phyloP scores from a whole-genome alignment of 2,329 filamentous ascomycete species.

The Aspergillus quadricinctus region DNA sequence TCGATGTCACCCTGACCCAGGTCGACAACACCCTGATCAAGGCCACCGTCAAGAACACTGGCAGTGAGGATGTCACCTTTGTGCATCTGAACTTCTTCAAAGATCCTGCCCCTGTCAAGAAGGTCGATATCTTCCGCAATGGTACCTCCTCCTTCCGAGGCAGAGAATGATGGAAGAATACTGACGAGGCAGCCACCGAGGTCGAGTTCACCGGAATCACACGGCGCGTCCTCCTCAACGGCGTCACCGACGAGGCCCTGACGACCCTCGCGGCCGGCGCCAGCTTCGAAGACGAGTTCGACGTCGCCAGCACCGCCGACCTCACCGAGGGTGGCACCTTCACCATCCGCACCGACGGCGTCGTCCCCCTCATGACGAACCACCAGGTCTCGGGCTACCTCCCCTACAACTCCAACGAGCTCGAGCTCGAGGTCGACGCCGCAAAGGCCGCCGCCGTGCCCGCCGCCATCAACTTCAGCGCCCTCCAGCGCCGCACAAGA shows the following conservation, averaged over 20 bases:
- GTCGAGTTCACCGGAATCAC: slow-evolving; percentile 32
- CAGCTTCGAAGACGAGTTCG: slow-evolving; percentile 28
- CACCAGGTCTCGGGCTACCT: slow-evolving; percentile 53
- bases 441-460: slow-evolving; percentile 49
- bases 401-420: slow-evolving; percentile 55
- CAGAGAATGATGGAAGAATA: not conserved
- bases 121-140: slow-evolving; percentile 30
- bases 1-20: slow-evolving; percentile 31
- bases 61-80: slow-evolving; percentile 28
- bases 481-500: slow-evolving; percentile 44
- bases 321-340: slow-evolving; percentile 50
- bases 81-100: slow-evolving; percentile 36
- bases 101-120: slow-evolving; percentile 32
- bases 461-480: slow-evolving; percentile 42
- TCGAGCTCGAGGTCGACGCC: slow-evolving; percentile 56
- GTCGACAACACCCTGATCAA: slow-evolving; percentile 32
- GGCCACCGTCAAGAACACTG: slow-evolving; percentile 33
- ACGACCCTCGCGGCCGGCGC: slow-evolving; percentile 28
- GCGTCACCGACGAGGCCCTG: slow-evolving; percentile 26
- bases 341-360: slow-evolving; percentile 53
- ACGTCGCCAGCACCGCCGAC: slow-evolving; percentile 37
- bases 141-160: slow-evolving; percentile 14
- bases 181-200: slow-evolving; percentile 21
- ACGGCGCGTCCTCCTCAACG: slow-evolving; percentile 21
- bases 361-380: slow-evolving; percentile 52